phyloP scores from a whole-genome alignment of 2,329 filamentous ascomycete genomes.

The Coniochaeta sp. region DNA sequence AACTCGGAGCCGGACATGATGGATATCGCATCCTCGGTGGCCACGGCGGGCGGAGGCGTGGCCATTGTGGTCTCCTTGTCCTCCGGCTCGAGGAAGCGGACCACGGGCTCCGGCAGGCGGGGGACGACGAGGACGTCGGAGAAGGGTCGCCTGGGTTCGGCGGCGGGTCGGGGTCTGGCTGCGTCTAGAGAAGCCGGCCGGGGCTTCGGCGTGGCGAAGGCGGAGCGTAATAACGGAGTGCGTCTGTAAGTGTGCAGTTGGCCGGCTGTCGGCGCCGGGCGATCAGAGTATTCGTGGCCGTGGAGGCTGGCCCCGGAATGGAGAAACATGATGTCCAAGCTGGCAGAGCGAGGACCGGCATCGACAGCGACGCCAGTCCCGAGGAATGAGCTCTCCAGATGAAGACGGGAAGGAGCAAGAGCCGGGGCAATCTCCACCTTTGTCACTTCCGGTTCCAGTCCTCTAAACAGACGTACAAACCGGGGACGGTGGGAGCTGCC shows the following conservation, averaged over 20 bases:
- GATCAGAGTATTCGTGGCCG: constrained; percentile 50
- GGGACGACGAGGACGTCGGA: constrained; percentile 28
- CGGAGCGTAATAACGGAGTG: constrained; percentile 33
- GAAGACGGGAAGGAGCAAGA: background rate
- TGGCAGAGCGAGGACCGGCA: background rate
- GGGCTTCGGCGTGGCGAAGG: constrained; percentile 27
- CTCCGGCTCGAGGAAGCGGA: constrained; percentile 37
- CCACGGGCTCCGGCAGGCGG: constrained; percentile 27
- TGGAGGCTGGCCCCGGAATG: constrained; percentile 53
- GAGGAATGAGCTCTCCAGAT: background rate
- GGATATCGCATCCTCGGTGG: constrained; percentile 37
- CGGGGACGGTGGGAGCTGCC: no score
- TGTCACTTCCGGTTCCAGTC: background rate
- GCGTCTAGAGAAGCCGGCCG: constrained; percentile 6
- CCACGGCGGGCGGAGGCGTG: constrained; percentile 22
- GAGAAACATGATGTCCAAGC: constrained; percentile 41
- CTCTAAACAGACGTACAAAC: no score
- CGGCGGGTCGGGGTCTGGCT: background rate
- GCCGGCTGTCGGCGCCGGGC: constrained; percentile 22
- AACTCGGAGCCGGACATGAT: constrained; percentile 36
- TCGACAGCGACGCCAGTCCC: background rate
- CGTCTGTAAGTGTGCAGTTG: constrained; percentile 24
- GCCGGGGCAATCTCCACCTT: background rate
- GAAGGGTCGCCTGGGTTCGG: constrained; percentile 19
- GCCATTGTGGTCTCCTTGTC: constrained; percentile 14